These are phyloP conservation scores for Lactarius pseudohatsudake DNA, from an alignment of 768 basidiomycete genomes.

Conservation along the genomic window DNA sequence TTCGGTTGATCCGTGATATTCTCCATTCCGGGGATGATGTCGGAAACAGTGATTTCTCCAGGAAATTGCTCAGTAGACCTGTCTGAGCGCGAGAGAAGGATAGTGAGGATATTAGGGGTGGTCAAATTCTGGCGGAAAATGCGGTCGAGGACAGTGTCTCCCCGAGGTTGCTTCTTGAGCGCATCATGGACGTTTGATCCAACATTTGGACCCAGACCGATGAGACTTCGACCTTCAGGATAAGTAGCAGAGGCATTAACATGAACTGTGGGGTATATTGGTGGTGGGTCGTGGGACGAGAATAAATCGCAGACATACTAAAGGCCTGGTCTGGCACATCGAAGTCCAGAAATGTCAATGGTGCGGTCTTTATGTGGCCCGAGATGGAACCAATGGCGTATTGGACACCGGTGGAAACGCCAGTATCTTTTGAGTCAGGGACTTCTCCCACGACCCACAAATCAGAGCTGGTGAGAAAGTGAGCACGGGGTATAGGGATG, in stretches of 20 bases:
- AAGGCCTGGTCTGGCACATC: conserved; percentile 47
- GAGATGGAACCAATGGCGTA: conserved; percentile 56
- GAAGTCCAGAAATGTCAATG: conserved; percentile 47
- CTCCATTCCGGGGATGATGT: conserved; percentile 50
- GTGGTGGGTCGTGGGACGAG: neutral
- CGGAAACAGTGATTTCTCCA: conserved; percentile 65
- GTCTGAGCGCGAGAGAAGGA: conserved; percentile 60
- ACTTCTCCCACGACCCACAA: conserved; percentile 56
- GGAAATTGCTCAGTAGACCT: conserved; percentile 52
- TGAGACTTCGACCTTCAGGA: conserved; percentile 40
- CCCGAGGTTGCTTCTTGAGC: conserved; percentile 38
- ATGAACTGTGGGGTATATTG: conserved; percentile 40
- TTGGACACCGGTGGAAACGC: conserved; percentile 40
- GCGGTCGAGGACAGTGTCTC: conserved; percentile 58
- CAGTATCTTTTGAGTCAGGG: conserved; percentile 41
- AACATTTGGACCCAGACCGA: conserved; percentile 64
- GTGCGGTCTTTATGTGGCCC: conserved; percentile 47
- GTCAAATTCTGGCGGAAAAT: conserved; percentile 60
- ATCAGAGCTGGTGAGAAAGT: conserved; percentile 52
- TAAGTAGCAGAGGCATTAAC: conserved; percentile 37
- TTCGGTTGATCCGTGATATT: conserved; percentile 51
- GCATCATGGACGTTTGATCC: conserved; percentile 48
- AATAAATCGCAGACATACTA: conserved; percentile 37
- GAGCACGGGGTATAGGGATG: neutral
- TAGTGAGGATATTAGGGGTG: conserved; percentile 60